These are phyloP conservation scores for Fusarium torulosum DNA, from an alignment of 2,329 filamentous ascomycete species.

Conservation along the genomic window DNA sequence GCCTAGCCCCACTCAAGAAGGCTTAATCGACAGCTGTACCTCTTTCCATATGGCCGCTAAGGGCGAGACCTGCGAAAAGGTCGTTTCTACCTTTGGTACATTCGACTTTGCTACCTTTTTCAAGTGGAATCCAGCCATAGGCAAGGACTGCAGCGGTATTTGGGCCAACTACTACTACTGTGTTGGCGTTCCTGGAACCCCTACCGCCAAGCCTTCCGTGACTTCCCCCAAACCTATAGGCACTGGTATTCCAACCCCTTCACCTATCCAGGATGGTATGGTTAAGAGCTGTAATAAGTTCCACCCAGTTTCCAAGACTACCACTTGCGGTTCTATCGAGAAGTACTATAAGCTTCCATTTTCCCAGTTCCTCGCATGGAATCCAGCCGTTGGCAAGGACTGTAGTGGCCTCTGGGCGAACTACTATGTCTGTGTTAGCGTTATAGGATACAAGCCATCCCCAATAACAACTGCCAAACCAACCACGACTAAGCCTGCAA, in stretches of 20 bases:
- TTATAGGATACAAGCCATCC: neutral
- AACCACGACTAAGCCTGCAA: neutral
- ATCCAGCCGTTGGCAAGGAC: conserved; percentile 2
- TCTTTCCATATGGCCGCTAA: too few species aligned
- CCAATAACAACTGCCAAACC: neutral
- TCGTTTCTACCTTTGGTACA: too few species aligned
- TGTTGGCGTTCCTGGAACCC: neutral
- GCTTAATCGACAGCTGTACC: too few species aligned
- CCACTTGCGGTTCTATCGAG: neutral
- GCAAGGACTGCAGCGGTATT: neutral
- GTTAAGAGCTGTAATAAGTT: conserved; percentile 23
- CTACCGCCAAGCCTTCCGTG: fast-evolving
- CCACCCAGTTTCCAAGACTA: neutral
- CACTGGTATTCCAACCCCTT: neutral
- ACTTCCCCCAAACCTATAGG: neutral
- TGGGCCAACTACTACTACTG: neutral
- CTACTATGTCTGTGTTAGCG: conserved; percentile 10
- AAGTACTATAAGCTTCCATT: neutral
- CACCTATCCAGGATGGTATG: conserved; percentile 1
- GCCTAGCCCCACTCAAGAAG: too few species aligned
- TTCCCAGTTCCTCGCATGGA: conserved; percentile 1
- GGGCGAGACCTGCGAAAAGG: too few species aligned
- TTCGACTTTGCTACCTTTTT: too few species aligned
- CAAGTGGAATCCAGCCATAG: neutral
- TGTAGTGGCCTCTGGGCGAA: neutral